Base-by-base conservation (phyloP, 2,329 filamentous ascomycete genomes). In the Alternaria novae-zelandiae region DNA sequence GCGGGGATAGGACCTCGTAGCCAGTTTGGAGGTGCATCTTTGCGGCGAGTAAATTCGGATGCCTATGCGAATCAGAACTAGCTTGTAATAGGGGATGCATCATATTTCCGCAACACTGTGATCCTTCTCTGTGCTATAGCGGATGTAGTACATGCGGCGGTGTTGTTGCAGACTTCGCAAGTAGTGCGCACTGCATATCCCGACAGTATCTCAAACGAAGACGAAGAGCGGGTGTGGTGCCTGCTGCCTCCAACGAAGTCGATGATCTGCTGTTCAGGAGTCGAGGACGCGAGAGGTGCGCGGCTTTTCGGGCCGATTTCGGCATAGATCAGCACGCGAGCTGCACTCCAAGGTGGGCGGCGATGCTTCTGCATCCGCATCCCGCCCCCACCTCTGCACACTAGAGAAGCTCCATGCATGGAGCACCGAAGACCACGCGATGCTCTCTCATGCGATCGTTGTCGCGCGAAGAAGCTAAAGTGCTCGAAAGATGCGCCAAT, bases 381-480 rank as follows among this genome's bases (percentile, higher is more conserved):
- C 56, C 23, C 51, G 56, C 47, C 55, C 59, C 54, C 56, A 57
- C 59, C 51, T 57, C 63, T 41, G 50, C 59, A 65, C 59, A 63
- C 55, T 63, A 61, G 47, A 25, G 49, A 26, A 17, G 44, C 49
- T 57, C 53, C 60, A 72, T 72, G 69, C 61, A 72, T 72, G 70
- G 70, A 72, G 67, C 66, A 72, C 56, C 70, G 63, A 66, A 71
- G 66, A 53, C 56, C 65, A 25, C 68, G 63, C 36, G 63, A 66
- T 62, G 63, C 59, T 28, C 54, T 67, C 32, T 67, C 65, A 47
- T 74, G 71, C 65, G 70, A 72, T 54, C 66, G 71, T 28, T 74
- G 71, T 53, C 69, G 71, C 49, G 61, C 70, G 54, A 74, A 74
- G 43, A 74, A 74, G 50, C 45, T 74, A 36, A 74, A 74, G 65